A percentile compares a stretch with the other conserved stretches of the same genome.
These are phyloP conservation scores for Phytopythium oedochilum DNA, from an alignment of 352 stramenopile species.

Conservation along the genomic window DNA sequence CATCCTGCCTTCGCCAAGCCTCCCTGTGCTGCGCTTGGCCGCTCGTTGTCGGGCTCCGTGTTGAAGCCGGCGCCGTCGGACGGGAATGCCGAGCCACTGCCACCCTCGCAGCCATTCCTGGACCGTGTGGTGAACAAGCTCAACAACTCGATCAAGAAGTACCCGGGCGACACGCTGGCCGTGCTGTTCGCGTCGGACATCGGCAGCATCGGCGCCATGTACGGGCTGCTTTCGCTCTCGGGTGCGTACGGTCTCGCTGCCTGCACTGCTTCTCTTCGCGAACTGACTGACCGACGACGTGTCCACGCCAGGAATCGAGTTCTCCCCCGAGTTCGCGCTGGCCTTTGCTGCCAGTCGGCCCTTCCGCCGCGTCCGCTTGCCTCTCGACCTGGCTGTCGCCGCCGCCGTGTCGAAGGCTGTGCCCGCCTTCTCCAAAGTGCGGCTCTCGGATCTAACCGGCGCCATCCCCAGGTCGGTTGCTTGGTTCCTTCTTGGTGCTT, in stretches of 20 bases:
- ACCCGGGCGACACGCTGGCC: conserved; percentile 69
- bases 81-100: neutral
- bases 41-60: neutral
- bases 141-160: conserved; percentile 69
- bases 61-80: neutral
- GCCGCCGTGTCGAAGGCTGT: conserved; percentile 67
- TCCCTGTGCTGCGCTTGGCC: neutral
- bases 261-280: neutral
- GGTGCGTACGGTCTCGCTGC: conserved; percentile 15
- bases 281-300: neutral
- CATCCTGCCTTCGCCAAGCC: neutral
- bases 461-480: conserved; percentile 44
- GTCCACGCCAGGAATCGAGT: conserved; percentile 35
- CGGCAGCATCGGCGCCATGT: conserved; percentile 72
- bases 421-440: conserved; percentile 65
- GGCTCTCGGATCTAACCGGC: conserved; percentile 57
- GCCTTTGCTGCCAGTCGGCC: conserved; percentile 80
- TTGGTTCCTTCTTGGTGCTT: neutral
- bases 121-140: conserved; percentile 69
- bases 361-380: conserved; percentile 75
- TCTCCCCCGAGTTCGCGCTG: conserved; percentile 84
- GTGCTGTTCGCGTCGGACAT: conserved; percentile 83
- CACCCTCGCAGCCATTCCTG: conserved; percentile 24
- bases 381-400: conserved; percentile 65
- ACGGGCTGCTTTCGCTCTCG: conserved; percentile 57